phyloP scores from a whole-genome alignment of 2,329 filamentous ascomycete genomes.

The Botrytis fragariae region DNA sequence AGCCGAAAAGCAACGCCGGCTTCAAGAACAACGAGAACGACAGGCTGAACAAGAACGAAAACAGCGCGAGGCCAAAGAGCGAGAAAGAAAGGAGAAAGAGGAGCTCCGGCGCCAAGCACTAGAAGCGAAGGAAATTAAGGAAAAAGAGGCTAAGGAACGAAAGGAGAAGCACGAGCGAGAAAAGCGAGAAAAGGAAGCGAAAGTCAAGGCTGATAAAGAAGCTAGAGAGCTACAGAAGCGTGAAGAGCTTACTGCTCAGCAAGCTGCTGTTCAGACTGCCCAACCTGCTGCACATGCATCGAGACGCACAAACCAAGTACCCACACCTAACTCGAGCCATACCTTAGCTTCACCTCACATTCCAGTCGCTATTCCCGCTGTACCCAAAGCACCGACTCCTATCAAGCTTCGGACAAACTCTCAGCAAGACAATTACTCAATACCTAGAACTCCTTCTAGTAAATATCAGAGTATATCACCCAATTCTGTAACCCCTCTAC shows the following conservation, averaged over 20 bases:
- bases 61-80: conserved; percentile 72
- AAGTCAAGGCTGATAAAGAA: conserved; percentile 45
- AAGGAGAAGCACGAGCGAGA: conserved; percentile 58
- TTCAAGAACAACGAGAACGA: conserved; percentile 81
- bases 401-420: conserved; percentile 67
- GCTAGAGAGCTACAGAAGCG: conserved; percentile 50
- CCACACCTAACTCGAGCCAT: conserved; percentile 54
- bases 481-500: conserved; percentile 60
- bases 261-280: conserved; percentile 41
- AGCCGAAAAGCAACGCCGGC: conserved; percentile 73
- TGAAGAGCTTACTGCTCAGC: conserved; percentile 43
- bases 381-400: conserved; percentile 80
- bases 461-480: conserved; percentile 59
- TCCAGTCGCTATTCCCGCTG: conserved; percentile 71
- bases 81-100: conserved; percentile 80
- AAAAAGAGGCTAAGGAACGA: conserved; percentile 54
- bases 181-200: conserved; percentile 58
- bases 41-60: conserved; percentile 85
- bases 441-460: conserved; percentile 61
- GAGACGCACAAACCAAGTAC: conserved; percentile 45
- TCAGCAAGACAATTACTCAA: conserved; percentile 70
- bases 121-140: conserved; percentile 68
- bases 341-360: conserved; percentile 76
- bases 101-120: conserved; percentile 78
- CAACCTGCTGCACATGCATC: conserved; percentile 44